Base-by-base conservation (phyloP, 208 protist species). In the Angomonas ambiguus region DNA sequence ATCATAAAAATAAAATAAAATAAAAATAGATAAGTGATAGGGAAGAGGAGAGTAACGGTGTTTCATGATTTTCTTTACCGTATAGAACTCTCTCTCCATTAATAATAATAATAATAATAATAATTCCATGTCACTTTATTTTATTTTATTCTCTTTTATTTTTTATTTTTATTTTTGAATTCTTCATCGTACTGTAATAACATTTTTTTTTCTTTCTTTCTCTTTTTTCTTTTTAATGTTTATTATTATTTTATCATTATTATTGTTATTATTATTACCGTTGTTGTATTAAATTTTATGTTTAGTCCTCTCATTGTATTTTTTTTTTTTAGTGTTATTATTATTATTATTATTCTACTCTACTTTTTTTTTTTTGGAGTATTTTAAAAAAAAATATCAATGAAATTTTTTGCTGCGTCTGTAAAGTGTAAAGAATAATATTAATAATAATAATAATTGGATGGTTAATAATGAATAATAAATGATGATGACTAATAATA, bases 1-100 rank as follows among this genome's bases (percentile, higher is more conserved):
- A 48, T 20, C 11, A 48, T 18, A 56, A 56, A 56, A 16, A 56
- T 30, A 56, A 16, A 56, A 56, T 16, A 11, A 56, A 56, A 56
- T 8, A 56, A 56, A 56, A 56, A 48, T 18, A 48, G 18, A 48
- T 20, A 48, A n/a, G n/a, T n/a, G n/a, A n/a, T n/a, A n/a, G n/a
- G n/a, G n/a, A n/a, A n/a, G n/a, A n/a, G n/a, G n/a, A n/a, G n/a
- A n/a, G n/a, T n/a, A n/a, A n/a, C n/a, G n/a, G n/a, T n/a, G n/a
- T n/a, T n/a, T n/a, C n/a, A n/a, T n/a, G n/a, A n/a, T n/a, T n/a
- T n/a, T n/a, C n/a, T n/a, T n/a, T n/a, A n/a, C n/a, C n/a, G n/a
- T n/a, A n/a, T n/a, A n/a, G n/a, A n/a, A n/a, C n/a, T n/a, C n/a
- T n/a, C n/a, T n/a, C n/a, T n/a, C n/a, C n/a, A 45, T 45, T n/a